Evolutionary conservation across 1,284 basidiomycete species (phyloP).

Genomic region (Microstroma glucosiphilum): DNA sequence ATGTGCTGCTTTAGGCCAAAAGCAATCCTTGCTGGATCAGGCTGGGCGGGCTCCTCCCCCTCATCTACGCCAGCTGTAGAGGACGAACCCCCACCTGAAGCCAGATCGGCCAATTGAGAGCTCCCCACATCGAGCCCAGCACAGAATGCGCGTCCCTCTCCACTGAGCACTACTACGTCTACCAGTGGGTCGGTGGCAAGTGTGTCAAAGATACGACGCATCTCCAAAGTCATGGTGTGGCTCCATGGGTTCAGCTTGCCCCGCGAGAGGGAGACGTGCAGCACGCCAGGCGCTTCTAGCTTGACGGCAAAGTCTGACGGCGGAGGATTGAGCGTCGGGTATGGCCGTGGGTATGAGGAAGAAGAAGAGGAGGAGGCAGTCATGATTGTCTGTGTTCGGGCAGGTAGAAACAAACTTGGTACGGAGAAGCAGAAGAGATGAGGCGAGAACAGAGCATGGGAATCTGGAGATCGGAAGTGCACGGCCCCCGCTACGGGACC

Average conservation of each 20-base stretch:
- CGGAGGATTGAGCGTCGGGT: not conserved
- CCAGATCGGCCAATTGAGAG: slow-evolving; percentile 11
- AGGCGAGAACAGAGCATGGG: too few species aligned
- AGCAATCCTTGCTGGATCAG: slow-evolving; percentile 42
- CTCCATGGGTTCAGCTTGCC: slow-evolving; percentile 1
- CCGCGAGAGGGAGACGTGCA: not conserved
- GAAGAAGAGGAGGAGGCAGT: too few species aligned
- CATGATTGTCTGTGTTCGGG: too few species aligned
- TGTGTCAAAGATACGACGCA: slow-evolving; percentile 31
- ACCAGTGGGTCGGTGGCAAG: slow-evolving; percentile 39
- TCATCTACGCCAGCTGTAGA: not conserved
- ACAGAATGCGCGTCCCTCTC: slow-evolving; percentile 46
- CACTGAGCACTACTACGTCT: slow-evolving; percentile 43
- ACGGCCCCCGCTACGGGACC: too few species aligned
- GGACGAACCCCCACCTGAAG: not conserved
- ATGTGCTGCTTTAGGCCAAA: slow-evolving; percentile 35
- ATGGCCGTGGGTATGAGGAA: not conserved
- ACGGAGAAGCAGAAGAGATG: too few species aligned
- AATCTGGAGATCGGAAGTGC: too few species aligned
- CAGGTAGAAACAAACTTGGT: too few species aligned
- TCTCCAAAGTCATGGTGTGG: slow-evolving; percentile 38
- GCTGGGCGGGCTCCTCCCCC: slow-evolving; percentile 10
- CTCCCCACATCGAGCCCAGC: slow-evolving; percentile 40
- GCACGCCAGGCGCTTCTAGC: not conserved
- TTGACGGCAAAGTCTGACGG: not conserved